Conservation (phyloP, 495 filamentous ascomycete species). For the Neurospora tetraspora region DNA sequence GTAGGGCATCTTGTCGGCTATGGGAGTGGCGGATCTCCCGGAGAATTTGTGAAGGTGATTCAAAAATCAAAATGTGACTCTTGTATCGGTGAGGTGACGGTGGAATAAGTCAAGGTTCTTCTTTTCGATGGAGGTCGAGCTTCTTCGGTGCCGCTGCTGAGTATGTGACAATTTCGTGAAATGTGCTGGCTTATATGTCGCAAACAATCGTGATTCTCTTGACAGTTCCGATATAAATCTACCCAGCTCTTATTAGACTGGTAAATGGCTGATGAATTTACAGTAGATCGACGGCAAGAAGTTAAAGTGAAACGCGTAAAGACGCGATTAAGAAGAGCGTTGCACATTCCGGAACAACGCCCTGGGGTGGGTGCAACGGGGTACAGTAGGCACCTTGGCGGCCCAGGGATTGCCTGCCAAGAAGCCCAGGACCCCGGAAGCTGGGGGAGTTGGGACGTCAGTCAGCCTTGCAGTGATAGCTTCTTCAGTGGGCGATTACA, state of each 20-base stretch:
- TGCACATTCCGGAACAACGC: not conserved
- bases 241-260: not conserved
- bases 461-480: not conserved
- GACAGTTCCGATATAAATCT: not conserved
- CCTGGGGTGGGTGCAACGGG: not conserved
- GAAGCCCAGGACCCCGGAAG: not conserved
- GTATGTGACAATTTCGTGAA: not conserved
- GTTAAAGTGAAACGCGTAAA: not conserved
- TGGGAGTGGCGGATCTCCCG: not conserved
- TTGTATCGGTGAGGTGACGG: not conserved
- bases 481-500: not conserved
- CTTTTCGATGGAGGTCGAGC: not conserved
- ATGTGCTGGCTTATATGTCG: not conserved
- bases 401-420: not conserved
- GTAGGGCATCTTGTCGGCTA: constrained; percentile 58
- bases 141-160: not conserved
- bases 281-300: not conserved
- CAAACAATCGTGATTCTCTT: not conserved
- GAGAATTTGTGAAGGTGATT: not conserved
- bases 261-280: not conserved
- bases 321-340: not conserved
- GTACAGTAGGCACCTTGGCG: not conserved
- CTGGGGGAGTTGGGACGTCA: not conserved
- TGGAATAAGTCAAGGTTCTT: not conserved
- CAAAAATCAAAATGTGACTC: not conserved